Conservation (phyloP, 768 basidiomycete genomes). For the Goffeauzyma gilvescens region DNA sequence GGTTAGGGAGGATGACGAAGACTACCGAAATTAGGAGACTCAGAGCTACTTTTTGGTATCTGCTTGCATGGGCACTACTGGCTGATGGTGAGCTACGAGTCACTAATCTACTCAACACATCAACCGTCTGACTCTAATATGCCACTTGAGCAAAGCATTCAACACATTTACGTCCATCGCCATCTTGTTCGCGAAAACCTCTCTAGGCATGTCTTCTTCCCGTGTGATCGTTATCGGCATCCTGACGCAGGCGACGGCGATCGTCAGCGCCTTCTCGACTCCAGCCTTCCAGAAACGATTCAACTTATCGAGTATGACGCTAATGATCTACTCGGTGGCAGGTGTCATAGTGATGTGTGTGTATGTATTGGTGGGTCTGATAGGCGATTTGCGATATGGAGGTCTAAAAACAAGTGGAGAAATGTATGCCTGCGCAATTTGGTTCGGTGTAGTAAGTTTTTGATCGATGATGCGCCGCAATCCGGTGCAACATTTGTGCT, state of each 20-base stretch:
- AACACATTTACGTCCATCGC: constrained; percentile 84
- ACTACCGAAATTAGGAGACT: constrained; percentile 55
- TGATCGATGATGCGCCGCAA: not conserved
- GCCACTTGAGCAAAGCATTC: constrained; percentile 45
- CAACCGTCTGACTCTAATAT: not conserved
- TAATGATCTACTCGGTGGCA: constrained; percentile 49
- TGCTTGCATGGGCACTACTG: constrained; percentile 83
- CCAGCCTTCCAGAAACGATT: constrained; percentile 50
- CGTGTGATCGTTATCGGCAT: constrained; percentile 62
- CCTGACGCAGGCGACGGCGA: constrained; percentile 53
- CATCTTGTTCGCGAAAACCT: constrained; percentile 77
- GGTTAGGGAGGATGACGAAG: constrained; percentile 54
- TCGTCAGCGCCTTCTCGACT: constrained; percentile 65
- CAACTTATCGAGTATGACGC: constrained; percentile 47
- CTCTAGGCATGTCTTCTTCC: constrained; percentile 58
- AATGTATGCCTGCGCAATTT: constrained; percentile 65
- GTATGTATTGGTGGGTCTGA: constrained; percentile 68
- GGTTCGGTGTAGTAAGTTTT: constrained; percentile 49
- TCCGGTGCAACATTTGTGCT: not conserved
- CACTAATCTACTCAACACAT: too few relatives aligned
- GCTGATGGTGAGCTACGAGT: constrained; percentile 72
- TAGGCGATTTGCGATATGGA: constrained; percentile 41
- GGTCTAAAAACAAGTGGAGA: constrained; percentile 61
- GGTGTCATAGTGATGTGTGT: constrained; percentile 50
- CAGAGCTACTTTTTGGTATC: constrained; percentile 68